These are phyloP conservation scores for Cymbopogon flexuosus DNA, from an alignment of 202 grass and related monocot genomes.

Conservation along the genomic window DNA sequence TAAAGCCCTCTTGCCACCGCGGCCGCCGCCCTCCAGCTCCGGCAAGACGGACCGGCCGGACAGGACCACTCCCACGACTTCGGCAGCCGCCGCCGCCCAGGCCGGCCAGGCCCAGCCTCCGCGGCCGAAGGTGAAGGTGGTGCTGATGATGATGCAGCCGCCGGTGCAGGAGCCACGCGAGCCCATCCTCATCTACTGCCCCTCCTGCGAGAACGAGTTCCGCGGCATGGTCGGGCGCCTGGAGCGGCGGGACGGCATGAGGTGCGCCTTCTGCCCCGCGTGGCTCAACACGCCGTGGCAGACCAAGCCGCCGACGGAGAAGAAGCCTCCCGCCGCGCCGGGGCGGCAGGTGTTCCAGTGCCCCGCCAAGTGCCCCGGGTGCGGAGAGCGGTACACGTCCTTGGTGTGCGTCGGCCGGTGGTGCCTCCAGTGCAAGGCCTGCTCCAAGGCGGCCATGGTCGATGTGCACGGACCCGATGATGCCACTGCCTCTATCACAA, in stretches of 20 bases:
- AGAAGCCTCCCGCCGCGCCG: not conserved
- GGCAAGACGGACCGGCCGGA: not conserved
- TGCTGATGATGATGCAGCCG: not conserved
- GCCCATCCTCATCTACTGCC: conserved; percentile 7
- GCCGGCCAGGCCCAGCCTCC: not conserved
- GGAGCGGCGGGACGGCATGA: not conserved
- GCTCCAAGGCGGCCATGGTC: conserved; percentile 14
- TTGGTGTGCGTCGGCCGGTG: conserved; percentile 26
- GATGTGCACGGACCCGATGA: conserved; percentile 15
- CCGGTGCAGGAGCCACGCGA: not conserved
- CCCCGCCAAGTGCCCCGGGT: conserved; percentile 11
- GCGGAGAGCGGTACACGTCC: conserved; percentile 17
- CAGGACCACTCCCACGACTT: too few relatives aligned
- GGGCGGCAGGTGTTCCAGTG: conserved; percentile 19
- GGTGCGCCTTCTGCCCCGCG: not conserved
- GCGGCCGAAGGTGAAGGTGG: not conserved
- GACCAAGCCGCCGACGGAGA: not conserved
- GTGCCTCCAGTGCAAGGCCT: conserved; percentile 27
- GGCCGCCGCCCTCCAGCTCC: not conserved
- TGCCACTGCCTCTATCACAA: not conserved
- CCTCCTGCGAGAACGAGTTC: conserved; percentile 1
- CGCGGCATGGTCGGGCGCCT: not conserved
- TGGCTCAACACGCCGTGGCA: conserved; percentile 19
- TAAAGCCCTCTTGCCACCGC: not conserved
- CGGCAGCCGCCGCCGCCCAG: not conserved